These are phyloP conservation scores for Penicillium sp. DNA, from an alignment of 2,329 filamentous ascomycete genomes.

Conservation along the genomic window DNA sequence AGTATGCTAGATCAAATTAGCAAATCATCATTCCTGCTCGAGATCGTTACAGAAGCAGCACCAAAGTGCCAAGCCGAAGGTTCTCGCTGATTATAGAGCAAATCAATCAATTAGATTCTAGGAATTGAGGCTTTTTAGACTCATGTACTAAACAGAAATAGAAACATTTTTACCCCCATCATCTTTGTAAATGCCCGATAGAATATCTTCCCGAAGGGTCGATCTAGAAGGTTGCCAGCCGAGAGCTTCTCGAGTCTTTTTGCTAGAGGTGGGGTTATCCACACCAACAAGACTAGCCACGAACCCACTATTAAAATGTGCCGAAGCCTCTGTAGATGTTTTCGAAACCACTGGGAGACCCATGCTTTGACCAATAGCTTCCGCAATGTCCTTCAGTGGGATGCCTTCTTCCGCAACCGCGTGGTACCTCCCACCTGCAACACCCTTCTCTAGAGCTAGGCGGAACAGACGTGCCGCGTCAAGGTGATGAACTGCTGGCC, in stretches of 20 bases:
- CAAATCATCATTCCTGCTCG: too few relatives aligned
- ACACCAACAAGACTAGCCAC: conserved; percentile 24
- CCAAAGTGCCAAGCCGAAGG: too few relatives aligned
- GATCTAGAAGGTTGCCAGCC: conserved; percentile 38
- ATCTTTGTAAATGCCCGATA: conserved; percentile 26
- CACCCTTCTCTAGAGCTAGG: conserved; percentile 45
- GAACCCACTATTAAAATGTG: conserved; percentile 38
- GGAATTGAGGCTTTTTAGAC: too few relatives aligned
- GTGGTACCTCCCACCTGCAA: conserved; percentile 42
- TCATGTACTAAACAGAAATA: not conserved
- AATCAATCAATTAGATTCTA: too few relatives aligned
- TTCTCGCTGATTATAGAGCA: too few relatives aligned
- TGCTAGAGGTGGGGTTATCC: conserved; percentile 41
- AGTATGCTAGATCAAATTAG: too few relatives aligned
- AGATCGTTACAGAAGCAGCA: too few relatives aligned
- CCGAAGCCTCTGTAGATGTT: conserved; percentile 31
- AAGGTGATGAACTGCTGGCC: conserved; percentile 42
- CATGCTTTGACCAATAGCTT: conserved; percentile 40
- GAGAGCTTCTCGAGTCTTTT: conserved; percentile 40
- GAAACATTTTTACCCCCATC: not conserved
- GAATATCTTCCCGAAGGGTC: conserved; percentile 36
- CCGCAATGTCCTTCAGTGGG: conserved; percentile 40
- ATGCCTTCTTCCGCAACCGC: conserved; percentile 43
- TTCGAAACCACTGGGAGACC: conserved; percentile 36
- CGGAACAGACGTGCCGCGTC: conserved; percentile 47